A percentile compares a stretch with the other conserved stretches of the same genome.
These are phyloP conservation scores for Nakaseomyces uthaithaninus DNA, from an alignment of 1,139 yeast species.

Conservation along the genomic window DNA sequence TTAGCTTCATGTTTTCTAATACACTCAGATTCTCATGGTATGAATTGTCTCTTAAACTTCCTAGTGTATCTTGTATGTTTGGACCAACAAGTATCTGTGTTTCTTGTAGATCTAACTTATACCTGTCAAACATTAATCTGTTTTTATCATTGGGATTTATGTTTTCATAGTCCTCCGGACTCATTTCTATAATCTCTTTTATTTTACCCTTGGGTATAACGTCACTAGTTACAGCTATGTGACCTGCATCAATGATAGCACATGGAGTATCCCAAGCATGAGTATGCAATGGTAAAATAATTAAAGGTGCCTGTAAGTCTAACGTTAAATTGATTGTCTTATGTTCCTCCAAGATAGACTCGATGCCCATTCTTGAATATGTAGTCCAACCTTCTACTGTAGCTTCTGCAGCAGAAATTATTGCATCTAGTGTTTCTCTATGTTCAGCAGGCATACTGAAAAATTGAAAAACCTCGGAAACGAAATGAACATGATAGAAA, in stretches of 20 bases:
- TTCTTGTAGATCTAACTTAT: constrained; percentile 66
- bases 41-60: constrained; percentile 48
- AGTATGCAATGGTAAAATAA: constrained; percentile 82
- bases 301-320: constrained; percentile 88
- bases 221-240: constrained; percentile 75
- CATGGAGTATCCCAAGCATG: constrained; percentile 78
- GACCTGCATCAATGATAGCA: constrained; percentile 93
- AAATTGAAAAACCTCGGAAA: constrained; percentile 65
- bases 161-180: constrained; percentile 55
- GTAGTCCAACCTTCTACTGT: constrained; percentile 85
- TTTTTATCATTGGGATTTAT: constrained; percentile 67
- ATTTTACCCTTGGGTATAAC: constrained; percentile 65
- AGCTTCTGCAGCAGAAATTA: constrained; percentile 91
- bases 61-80: constrained; percentile 65
- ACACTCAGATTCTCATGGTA: constrained; percentile 39
- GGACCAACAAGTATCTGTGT: constrained; percentile 88
- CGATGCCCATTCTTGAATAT: constrained; percentile 87
- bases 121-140: constrained; percentile 82
- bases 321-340: constrained; percentile 77
- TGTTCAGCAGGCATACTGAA: constrained; percentile 85
- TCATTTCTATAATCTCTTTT: constrained; percentile 61
- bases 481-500: constrained; percentile 73
- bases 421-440: constrained; percentile 80
- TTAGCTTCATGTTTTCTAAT: constrained; percentile 67
- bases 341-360: constrained; percentile 89